phyloP scores from a whole-genome alignment of 768 basidiomycete genomes.

The Suillus subaureus region DNA sequence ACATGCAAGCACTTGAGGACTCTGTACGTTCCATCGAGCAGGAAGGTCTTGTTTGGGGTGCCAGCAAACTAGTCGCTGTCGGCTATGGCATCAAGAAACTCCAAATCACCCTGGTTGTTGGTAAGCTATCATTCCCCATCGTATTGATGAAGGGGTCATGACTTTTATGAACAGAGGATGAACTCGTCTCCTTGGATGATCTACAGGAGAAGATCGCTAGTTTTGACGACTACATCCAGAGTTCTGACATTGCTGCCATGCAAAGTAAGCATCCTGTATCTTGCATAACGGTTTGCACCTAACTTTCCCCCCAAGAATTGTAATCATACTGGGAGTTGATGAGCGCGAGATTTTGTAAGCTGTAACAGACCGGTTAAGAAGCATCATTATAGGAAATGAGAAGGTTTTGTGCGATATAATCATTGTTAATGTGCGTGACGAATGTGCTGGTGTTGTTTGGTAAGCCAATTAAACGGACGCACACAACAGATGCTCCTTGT shows the following conservation, averaged over 20 bases:
- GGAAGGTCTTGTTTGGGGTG: slow-evolving; percentile 96
- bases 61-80: slow-evolving; percentile 88
- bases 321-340: slow-evolving; percentile 1
- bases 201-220: slow-evolving; percentile 89
- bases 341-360: slow-evolving; percentile 1
- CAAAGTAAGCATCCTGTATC: slow-evolving; percentile 59
- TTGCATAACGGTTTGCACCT: neutral
- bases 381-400: neutral
- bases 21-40: slow-evolving; percentile 83
- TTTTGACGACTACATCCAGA: slow-evolving; percentile 89
- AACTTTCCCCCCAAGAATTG: slow-evolving; percentile 19
- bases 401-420: neutral
- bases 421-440: neutral
- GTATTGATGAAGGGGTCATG: neutral
- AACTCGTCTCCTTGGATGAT: slow-evolving; percentile 89
- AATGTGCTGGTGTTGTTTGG: neutral
- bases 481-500: neutral
- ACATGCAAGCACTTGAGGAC: slow-evolving; percentile 86
- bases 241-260: slow-evolving; percentile 91
- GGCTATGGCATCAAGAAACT: slow-evolving; percentile 96
- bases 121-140: slow-evolving; percentile 35
- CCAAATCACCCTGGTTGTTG: slow-evolving; percentile 65
- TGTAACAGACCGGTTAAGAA: neutral
- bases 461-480: neutral
- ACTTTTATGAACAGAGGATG: slow-evolving; percentile 70